A percentile compares a stretch with the other conserved stretches of the same genome.
Conservation (phyloP, 1,284 basidiomycete species). For the Cryptococcus sp. region DNA sequence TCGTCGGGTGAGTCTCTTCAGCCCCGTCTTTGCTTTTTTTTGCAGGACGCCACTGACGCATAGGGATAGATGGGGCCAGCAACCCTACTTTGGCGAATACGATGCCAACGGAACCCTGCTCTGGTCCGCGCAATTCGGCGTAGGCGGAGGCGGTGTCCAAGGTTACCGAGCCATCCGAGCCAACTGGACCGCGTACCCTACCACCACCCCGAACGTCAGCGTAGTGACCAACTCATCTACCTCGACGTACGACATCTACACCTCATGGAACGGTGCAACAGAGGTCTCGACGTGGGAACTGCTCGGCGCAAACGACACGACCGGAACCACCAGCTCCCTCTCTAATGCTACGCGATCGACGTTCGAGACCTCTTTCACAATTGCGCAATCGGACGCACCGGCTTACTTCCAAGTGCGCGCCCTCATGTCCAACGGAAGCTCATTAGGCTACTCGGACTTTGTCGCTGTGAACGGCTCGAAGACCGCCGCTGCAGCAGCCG, state of each 20-base stretch:
- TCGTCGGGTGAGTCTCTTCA: conserved; percentile 21
- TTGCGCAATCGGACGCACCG: conserved; percentile 2
- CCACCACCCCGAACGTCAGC: conserved; percentile 24
- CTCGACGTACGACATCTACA: conserved; percentile 13
- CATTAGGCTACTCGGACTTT: conserved; percentile 8
- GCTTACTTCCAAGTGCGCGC: conserved; percentile 8
- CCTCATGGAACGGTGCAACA: conserved; percentile 48
- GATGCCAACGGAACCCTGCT: conserved; percentile 27
- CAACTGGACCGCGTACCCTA: conserved; percentile 36
- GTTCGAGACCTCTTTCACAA: conserved; percentile 30
- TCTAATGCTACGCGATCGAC: conserved; percentile 7
- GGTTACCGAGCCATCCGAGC: conserved; percentile 34
- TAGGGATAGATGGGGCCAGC: conserved; percentile 18
- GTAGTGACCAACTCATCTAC: conserved; percentile 9
- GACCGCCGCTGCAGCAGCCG: too few species aligned
- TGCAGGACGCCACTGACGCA: neutral
- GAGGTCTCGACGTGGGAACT: conserved; percentile 33
- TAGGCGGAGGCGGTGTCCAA: conserved; percentile 26
- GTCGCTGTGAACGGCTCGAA: neutral
- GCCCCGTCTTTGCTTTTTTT: too few species aligned
- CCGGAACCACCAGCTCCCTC: conserved; percentile 11
- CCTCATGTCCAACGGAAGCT: conserved; percentile 9
- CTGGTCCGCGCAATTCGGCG: conserved; percentile 39
- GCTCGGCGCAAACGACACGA: conserved; percentile 10
- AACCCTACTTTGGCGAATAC: conserved; percentile 31